Conservation (phyloP, 106 monocot species). For the Dendrobium chrysotoxum region DNA sequence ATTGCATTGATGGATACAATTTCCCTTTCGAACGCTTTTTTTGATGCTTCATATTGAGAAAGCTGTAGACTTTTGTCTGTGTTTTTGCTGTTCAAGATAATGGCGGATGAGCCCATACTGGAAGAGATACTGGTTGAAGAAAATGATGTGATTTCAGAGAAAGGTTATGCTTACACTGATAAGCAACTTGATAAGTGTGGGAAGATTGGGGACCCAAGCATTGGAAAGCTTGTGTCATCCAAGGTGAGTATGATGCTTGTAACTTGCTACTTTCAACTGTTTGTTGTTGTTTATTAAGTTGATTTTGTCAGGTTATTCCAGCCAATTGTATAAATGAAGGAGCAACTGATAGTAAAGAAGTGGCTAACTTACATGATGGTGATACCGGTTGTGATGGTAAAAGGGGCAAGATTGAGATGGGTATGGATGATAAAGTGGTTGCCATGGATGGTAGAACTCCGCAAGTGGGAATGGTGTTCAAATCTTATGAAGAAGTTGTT, state of each 20-base stretch:
- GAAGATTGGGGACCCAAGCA: conserved; percentile 7
- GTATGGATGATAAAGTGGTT: not conserved
- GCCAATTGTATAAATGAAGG: conserved; percentile 3
- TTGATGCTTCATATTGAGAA: not conserved
- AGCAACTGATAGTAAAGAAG: conserved; percentile 6
- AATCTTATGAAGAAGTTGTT: conserved; percentile 45
- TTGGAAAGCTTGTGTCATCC: conserved; percentile 12
- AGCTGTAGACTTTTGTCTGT: not conserved
- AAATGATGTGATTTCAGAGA: conserved; percentile 9
- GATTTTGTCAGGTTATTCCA: conserved; percentile 18
- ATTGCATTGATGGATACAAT: not conserved
- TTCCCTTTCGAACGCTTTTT: not conserved
- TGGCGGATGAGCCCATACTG: conserved; percentile 15
- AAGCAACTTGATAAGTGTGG: conserved; percentile 11
- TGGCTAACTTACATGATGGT: not conserved
- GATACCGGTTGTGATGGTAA: conserved; percentile 3
- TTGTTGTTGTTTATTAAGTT: not conserved
- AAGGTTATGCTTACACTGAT: not conserved
- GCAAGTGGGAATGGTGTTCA: conserved; percentile 48
- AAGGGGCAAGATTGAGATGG: conserved; percentile 12
- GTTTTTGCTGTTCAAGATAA: conserved; percentile 13
- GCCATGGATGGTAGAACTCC: conserved; percentile 31
- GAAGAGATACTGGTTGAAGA: conserved; percentile 12
- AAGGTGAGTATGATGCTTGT: conserved; percentile 14
- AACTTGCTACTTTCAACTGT: not conserved